Evolutionary conservation across 129 eudicot genomes (phyloP).

Genomic region (Apium graveolens): DNA sequence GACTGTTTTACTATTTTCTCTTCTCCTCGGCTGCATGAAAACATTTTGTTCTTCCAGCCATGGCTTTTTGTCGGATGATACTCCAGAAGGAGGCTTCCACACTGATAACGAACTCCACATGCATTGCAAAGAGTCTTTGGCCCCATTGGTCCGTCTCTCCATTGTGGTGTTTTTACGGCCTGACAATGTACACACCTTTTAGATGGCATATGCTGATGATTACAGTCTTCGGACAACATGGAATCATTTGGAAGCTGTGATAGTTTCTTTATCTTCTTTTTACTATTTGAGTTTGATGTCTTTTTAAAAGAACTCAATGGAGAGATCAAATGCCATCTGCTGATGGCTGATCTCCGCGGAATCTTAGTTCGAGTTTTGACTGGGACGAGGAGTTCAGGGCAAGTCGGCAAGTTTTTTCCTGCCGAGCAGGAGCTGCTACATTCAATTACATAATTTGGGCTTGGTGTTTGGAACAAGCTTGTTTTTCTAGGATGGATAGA

Average conservation of each 20-base stretch:
- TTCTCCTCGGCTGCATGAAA: background rate
- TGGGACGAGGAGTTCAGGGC: slow-evolving; percentile 24
- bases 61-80: background rate
- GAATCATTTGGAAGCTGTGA: slow-evolving; percentile 11
- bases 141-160: slow-evolving; percentile 31
- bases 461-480: slow-evolving; percentile 38
- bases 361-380: slow-evolving; percentile 61
- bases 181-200: background rate
- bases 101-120: slow-evolving; percentile 22
- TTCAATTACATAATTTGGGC: slow-evolving; percentile 70
- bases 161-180: slow-evolving; percentile 16
- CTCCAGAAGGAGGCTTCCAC: slow-evolving; percentile 18
- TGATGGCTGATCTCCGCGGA: slow-evolving; percentile 31
- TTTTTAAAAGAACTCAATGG: slow-evolving; percentile 21
- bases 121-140: slow-evolving; percentile 25
- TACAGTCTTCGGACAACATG: slow-evolving; percentile 9
- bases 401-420: slow-evolving; percentile 32
- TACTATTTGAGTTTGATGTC: slow-evolving; percentile 11
- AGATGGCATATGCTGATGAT: background rate
- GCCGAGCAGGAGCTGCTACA: slow-evolving; percentile 50
- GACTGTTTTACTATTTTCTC: background rate
- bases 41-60: background rate
- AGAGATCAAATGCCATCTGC: slow-evolving; percentile 37
- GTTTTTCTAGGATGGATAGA: slow-evolving; percentile 7
- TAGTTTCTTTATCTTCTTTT: slow-evolving; percentile 25